Evolutionary conservation across 352 stramenopile species (phyloP), one percentile per base, ranked within the genome.

Genomic region (Globisporangium carolinianum): DNA sequence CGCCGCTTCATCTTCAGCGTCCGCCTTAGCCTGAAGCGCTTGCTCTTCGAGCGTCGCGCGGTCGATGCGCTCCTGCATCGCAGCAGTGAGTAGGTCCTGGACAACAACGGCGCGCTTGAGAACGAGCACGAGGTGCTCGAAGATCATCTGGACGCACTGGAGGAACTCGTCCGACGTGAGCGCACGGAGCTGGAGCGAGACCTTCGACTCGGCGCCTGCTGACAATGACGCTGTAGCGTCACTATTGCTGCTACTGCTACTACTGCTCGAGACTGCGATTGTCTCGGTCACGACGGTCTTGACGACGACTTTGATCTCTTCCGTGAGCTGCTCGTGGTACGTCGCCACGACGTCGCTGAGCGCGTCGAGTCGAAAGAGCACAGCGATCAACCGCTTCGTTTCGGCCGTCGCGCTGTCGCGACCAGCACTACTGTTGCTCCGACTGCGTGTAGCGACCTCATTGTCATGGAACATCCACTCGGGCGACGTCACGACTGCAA

Each of bases 251-350:
- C 61, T 81, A 47, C 67, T 84, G 11, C 51, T 75, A 43, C 39
- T 43, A 47, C 66, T 83, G 14, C 53, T 75, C 14, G 80, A 89
- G 17, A 87, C 75, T 24, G 76, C 72, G 56, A 95, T 95, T 0
- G 85, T 95, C 70, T 95, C 85, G 0, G 79, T 93, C n/a, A 95
- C 85, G 15, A 95, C 85, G 0, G 83, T 93, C 63, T 93, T 93
- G 38, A 95, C 85, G 1, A 95, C 76, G 35, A 95, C 74, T 42
- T 89, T 89, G 61, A 93, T 89, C 61, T 95, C 85, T 59, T 95
- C 83, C 41, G 85, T 93, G 0, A 95, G 55, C 46, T 89, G 79
- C n/a, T 87, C 77, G 35, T 81, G 71, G 60, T 95, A 95, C 39
- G 81, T 87, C 11, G 68, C 66, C 24, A 95, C 71, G 24, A 89